Evolutionary conservation across 2,329 filamentous ascomycete species (phyloP), one percentile per base, ranked within the genome.

Genomic region (Epichloe coenophiala): DNA sequence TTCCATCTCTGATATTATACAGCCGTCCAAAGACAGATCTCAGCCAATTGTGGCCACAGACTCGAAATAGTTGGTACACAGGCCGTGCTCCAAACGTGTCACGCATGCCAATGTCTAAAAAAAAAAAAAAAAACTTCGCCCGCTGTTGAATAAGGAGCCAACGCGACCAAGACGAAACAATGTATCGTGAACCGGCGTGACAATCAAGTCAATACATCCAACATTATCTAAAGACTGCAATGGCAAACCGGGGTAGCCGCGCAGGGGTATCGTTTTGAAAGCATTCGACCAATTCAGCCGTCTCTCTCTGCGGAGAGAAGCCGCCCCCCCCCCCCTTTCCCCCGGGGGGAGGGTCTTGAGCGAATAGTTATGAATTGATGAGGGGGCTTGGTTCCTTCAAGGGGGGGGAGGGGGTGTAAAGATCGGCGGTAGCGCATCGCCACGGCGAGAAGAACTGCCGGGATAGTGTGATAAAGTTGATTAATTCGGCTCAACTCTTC

Each of bases 181-280:
- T 12, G 27, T 17, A 31, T 43, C 23, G 41, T 23, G 21, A n/a
- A 13, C 42, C 42, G 17, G 41, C 13, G 23, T 11, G 41, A 43
- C 23, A 31, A 43, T 27, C 23, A 17, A 5, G 40, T 42, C 40
- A 43, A 43, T 6, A 33, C 42, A 35, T 44, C 42, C 42, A 19
- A 17, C 42, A 35, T 19, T 9, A 5, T 35, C 15, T 33, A 33
- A 15, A 33, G 33, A 46, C n/a, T 42, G 27, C 27, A 31, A 31
- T 31, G 21, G 19, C 13, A 39, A 46, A 43, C 46, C 37, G 46
- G 42, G 38, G 37, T 41, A 41, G 21, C 42, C 50, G 36, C 45
- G 5, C 2, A 3, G 33, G 50, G 50, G 50, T 49, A 52, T 52
- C 50, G 45, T 48, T 35, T 33, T 48, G 21, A 45, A 40, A 33